Evolutionary conservation across 23 red algal species (phyloP).

Genomic region (Rhodosorus marinus): DNA sequence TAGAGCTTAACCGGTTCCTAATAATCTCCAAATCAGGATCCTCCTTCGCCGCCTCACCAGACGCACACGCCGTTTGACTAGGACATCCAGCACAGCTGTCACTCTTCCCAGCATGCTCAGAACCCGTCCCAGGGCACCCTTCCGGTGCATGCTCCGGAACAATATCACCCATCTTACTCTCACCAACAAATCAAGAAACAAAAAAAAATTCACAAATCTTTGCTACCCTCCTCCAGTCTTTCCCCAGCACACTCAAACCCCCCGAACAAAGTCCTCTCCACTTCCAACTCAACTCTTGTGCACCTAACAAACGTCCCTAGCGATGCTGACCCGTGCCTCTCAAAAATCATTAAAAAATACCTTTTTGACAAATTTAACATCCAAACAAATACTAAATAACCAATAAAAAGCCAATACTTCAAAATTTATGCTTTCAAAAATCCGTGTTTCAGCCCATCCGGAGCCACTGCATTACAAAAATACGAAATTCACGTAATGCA

Average conservation of each 20-base stretch:
- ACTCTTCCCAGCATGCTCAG: constrained; percentile 38
- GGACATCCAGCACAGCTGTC: constrained; percentile 71
- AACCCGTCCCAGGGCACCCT: constrained; percentile 49
- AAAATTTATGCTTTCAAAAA: background rate
- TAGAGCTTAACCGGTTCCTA: constrained; percentile 14
- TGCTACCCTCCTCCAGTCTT: too few relatives aligned
- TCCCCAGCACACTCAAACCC: too few relatives aligned
- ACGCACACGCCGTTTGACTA: constrained; percentile 58
- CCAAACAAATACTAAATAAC: too few relatives aligned
- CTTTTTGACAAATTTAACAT: too few relatives aligned
- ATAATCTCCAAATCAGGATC: constrained; percentile 16
- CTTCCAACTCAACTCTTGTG: background rate
- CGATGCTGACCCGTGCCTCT: background rate
- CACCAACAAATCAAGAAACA: too few relatives aligned
- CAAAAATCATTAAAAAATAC: too few relatives aligned
- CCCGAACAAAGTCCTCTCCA: too few relatives aligned
- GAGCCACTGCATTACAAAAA: background rate
- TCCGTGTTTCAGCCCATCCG: background rate
- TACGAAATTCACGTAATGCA: background rate
- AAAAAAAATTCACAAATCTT: too few relatives aligned
- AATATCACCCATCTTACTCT: too few relatives aligned
- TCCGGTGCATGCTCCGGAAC: constrained; percentile 47
- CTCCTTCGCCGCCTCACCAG: constrained; percentile 14
- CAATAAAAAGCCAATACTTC: background rate
- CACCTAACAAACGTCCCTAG: background rate